Evolutionary conservation across 129 eudicot species (phyloP).

Genomic region (Erigeron canadensis): DNA sequence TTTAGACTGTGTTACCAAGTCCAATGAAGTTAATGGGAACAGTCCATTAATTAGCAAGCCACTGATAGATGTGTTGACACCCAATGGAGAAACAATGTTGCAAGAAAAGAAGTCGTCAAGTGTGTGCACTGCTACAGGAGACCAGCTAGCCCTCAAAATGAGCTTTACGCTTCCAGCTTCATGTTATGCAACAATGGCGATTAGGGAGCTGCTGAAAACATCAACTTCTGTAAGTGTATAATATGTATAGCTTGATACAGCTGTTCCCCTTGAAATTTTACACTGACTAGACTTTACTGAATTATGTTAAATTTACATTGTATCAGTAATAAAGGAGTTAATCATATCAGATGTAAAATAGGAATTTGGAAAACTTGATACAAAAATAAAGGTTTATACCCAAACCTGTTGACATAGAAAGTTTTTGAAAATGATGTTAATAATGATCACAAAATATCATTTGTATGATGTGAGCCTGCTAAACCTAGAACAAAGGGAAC

Average conservation of each 20-base stretch:
- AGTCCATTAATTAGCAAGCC: not conserved
- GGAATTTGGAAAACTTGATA: not conserved
- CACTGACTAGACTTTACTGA: not conserved
- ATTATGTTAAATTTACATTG: not conserved
- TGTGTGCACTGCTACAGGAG: slow-evolving; percentile 28
- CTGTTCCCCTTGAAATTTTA: not conserved
- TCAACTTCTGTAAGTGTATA: slow-evolving; percentile 76
- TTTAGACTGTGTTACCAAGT: slow-evolving; percentile 52
- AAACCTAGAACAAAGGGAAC: not conserved
- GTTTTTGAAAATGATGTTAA: not conserved
- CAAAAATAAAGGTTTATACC: not conserved
- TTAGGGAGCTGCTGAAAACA: slow-evolving; percentile 90
- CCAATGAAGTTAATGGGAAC: slow-evolving; percentile 29
- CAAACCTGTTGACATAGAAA: not conserved
- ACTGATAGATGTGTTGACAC: slow-evolving; percentile 2
- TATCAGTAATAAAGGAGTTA: not conserved
- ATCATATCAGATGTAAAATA: not conserved
- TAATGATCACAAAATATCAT: not conserved
- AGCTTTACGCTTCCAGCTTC: slow-evolving; percentile 87
- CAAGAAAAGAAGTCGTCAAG: slow-evolving; percentile 19
- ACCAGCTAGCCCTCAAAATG: slow-evolving; percentile 71
- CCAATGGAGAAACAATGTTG: slow-evolving; percentile 23
- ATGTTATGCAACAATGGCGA: slow-evolving; percentile 97
- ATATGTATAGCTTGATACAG: not conserved
- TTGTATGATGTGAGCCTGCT: not conserved